phyloP scores from a whole-genome alignment of 768 basidiomycete species.

The Calvatia gigantea region DNA sequence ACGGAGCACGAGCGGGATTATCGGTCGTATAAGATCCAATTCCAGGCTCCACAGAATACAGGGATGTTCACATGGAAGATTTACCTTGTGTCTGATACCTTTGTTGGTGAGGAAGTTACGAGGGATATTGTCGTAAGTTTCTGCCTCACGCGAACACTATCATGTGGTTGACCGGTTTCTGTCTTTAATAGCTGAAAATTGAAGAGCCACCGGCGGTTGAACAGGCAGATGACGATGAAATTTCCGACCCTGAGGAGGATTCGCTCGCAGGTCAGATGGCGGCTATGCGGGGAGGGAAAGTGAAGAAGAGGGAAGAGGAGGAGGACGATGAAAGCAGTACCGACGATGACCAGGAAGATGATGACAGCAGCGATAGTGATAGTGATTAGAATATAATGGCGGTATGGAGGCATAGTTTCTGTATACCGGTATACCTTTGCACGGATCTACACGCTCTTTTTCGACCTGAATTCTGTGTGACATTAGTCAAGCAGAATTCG shows the following conservation, averaged over 20 bases:
- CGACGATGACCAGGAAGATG: constrained; percentile 43
- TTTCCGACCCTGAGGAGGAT: constrained; percentile 98
- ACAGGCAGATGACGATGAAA: constrained; percentile 77
- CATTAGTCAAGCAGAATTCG: too few relatives aligned
- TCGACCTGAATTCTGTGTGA: too few relatives aligned
- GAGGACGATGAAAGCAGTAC: constrained; percentile 51
- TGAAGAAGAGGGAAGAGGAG: constrained; percentile 64
- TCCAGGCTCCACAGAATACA: constrained; percentile 86
- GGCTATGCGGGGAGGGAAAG: constrained; percentile 83
- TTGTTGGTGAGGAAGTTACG: constrained; percentile 75
- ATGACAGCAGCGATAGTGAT: constrained; percentile 41
- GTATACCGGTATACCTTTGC: not conserved
- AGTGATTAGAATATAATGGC: constrained; percentile 21
- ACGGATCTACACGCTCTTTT: too few relatives aligned
- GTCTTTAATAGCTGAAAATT: constrained; percentile 71
- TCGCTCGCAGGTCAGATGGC: constrained; percentile 97
- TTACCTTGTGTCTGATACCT: constrained; percentile 83
- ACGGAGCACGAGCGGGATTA: constrained; percentile 49
- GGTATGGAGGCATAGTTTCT: not conserved
- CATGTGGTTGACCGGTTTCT: not conserved
- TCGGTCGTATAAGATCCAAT: constrained; percentile 86
- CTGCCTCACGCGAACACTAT: not conserved
- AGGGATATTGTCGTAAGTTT: constrained; percentile 67
- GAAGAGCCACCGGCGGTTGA: constrained; percentile 69
- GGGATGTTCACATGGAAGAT: constrained; percentile 90